These are phyloP conservation scores for Solanum rostratum DNA, from an alignment of 257 asterid species.

Conservation along the genomic window DNA sequence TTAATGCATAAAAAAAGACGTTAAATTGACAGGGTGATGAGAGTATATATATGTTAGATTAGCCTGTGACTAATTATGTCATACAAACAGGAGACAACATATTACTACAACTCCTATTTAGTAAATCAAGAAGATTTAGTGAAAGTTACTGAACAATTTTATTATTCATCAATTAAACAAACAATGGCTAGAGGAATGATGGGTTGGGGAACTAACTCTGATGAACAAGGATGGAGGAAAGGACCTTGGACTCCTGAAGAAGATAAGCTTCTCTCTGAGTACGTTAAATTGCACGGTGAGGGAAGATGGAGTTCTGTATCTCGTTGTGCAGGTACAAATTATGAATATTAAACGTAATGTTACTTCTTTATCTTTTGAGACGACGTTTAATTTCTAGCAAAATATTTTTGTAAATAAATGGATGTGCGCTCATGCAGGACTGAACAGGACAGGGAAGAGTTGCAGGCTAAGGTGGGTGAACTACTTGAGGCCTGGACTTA, in stretches of 20 bases:
- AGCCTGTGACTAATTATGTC: slow-evolving; percentile 16
- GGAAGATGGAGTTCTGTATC: slow-evolving; percentile 41
- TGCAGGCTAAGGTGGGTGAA: slow-evolving; percentile 45
- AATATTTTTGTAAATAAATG: neutral
- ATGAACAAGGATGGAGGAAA: slow-evolving; percentile 26
- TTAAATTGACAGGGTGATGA: slow-evolving; percentile 13
- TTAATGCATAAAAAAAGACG: slow-evolving; percentile 7
- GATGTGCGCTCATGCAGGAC: slow-evolving; percentile 8
- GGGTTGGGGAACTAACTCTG: slow-evolving; percentile 14
- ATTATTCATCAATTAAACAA: neutral
- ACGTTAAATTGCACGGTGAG: slow-evolving; percentile 27
- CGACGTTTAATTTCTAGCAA: too few species aligned
- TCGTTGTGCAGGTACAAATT: slow-evolving; percentile 14
- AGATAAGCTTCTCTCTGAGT: slow-evolving; percentile 22
- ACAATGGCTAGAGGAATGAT: slow-evolving; percentile 8
- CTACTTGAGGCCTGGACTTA: slow-evolving; percentile 34
- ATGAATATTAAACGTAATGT: neutral
- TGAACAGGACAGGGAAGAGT: slow-evolving; percentile 36
- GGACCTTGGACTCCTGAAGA: slow-evolving; percentile 44
- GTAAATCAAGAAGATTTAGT: neutral
- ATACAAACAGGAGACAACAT: slow-evolving; percentile 20
- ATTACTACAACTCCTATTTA: neutral
- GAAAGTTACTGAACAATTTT: neutral
- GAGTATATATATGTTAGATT: slow-evolving; percentile 9
- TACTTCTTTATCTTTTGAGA: neutral